Evolutionary conservation across 2,329 filamentous ascomycete genomes (phyloP), one percentile per base, ranked within the genome.

Genomic region (Diaporthe caulivora): DNA sequence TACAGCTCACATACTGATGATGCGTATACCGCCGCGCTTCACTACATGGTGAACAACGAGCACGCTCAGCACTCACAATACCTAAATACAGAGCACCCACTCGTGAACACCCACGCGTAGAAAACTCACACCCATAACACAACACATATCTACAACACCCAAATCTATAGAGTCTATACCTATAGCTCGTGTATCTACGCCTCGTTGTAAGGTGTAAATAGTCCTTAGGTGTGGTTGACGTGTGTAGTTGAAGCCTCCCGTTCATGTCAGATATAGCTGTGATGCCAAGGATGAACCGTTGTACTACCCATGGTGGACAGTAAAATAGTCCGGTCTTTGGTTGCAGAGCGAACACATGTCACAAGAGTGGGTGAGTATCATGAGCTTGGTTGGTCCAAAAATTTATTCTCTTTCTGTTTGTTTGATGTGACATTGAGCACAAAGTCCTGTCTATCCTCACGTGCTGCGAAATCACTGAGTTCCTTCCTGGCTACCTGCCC

Each of bases 361-460:
- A 51, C 29, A 9, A n/a, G 3, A 21, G 2, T 0, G 9, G 26
- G 26, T n/a, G n/a, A n/a, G n/a, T n/a, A 15, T n/a, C 6, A 29
- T 47, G 2, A 49, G 31, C 9, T 37, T 37, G 31, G 37, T 34
- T 34, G 60, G 26, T 62, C 42, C 18, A 8, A 34, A 49, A 34
- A 24, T 34, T 18, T 4, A 0, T 34, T 34, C 24, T 64, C 18
- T 34, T 37, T 34, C 49, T 34, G 29, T 37, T 51, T 65, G 8
- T 6, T 37, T 57, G 54, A 37, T 57, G 29, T 51, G 62, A 24
- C 21, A 15, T 40, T 24, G 29, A 51, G 29, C 62, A 65, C 62
- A 51, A 51, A 51, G 44, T 65, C 44, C 62, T 65, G 62, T 65
- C 62, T 65, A 65, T 51, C 62, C 62, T 34, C 47, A 5, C 37